phyloP scores from a whole-genome alignment of 2,329 filamentous ascomycete species.

The Magnaporthiopsis incrustans region DNA sequence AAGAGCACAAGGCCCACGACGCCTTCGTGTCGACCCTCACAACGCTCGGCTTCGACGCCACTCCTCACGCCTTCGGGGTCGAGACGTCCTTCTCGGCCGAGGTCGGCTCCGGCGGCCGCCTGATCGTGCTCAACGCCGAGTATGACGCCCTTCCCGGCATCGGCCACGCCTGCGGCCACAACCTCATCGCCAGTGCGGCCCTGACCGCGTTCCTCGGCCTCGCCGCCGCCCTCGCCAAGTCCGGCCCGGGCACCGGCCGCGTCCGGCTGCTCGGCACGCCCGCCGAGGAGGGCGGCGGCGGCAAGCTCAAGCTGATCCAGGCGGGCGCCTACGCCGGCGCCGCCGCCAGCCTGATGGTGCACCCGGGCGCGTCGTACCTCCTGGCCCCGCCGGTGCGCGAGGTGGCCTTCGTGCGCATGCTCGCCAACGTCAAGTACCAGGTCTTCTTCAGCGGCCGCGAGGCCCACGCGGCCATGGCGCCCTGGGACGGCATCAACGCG shows the following conservation, averaged over 20 bases:
- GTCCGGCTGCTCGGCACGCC: constrained; percentile 31
- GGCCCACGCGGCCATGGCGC: constrained; percentile 37
- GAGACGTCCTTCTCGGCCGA: constrained; percentile 39
- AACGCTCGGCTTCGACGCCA: constrained; percentile 34
- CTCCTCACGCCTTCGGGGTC: constrained; percentile 40
- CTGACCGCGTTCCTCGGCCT: constrained; percentile 28
- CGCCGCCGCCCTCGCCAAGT: constrained; percentile 15
- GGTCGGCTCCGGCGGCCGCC: constrained; percentile 12
- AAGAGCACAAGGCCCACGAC: constrained; percentile 43
- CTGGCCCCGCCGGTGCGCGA: constrained; percentile 6
- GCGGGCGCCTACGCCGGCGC: constrained; percentile 31
- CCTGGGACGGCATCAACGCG: constrained; percentile 39
- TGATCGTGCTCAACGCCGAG: constrained; percentile 18
- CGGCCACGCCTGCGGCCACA: constrained; percentile 35
- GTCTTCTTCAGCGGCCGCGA: constrained; percentile 31
- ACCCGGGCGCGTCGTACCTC: constrained; percentile 18
- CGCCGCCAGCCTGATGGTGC: constrained; percentile 31
- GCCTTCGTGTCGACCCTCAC: constrained; percentile 35
- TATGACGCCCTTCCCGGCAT: constrained; percentile 25
- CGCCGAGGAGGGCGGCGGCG: constrained; percentile 33
- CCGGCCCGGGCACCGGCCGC: constrained; percentile 16
- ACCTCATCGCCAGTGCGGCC: constrained; percentile 30
- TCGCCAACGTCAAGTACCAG: constrained; percentile 17
- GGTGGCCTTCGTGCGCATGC: constrained; percentile 14
- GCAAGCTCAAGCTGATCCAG: constrained; percentile 35